A percentile compares a stretch with the other conserved stretches of the same genome.
These are phyloP conservation scores for Rhynchosporium agropyri DNA, from an alignment of 2,329 filamentous ascomycete genomes.

Conservation along the genomic window DNA sequence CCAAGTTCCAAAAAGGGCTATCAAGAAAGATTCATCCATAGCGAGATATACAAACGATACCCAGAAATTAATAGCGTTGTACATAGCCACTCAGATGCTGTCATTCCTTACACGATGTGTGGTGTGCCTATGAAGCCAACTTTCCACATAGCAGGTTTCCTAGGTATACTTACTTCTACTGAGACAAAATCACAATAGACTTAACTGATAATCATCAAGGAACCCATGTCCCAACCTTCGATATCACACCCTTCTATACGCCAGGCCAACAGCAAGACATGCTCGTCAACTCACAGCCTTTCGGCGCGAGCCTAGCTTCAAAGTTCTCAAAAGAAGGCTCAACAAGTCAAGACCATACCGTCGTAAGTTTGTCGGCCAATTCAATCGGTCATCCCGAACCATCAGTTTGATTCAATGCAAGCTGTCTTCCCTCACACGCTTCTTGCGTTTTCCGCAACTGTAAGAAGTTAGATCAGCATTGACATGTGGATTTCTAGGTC, in stretches of 20 bases:
- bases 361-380: neutral
- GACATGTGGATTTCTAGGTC: slow-evolving; percentile 42
- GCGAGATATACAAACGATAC: slow-evolving; percentile 50
- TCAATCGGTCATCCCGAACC: neutral
- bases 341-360: slow-evolving; percentile 13
- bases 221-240: slow-evolving; percentile 40
- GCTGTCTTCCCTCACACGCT: too few species aligned
- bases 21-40: slow-evolving; percentile 51
- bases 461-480: slow-evolving; percentile 13
- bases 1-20: slow-evolving; percentile 46
- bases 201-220: slow-evolving; percentile 25
- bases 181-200: neutral
- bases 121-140: slow-evolving; percentile 46
- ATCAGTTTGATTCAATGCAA: neutral
- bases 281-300: slow-evolving; percentile 43
- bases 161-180: slow-evolving; percentile 38
- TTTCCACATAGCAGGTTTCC: slow-evolving; percentile 50
- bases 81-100: slow-evolving; percentile 49
- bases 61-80: slow-evolving; percentile 46
- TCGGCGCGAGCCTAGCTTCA: slow-evolving; percentile 44
- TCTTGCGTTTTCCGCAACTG: slow-evolving; percentile 9
- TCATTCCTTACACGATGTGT: slow-evolving; percentile 49
- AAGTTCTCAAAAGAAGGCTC: slow-evolving; percentile 37
- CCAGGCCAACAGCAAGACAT: slow-evolving; percentile 43
- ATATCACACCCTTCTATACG: slow-evolving; percentile 40